Base-by-base conservation (phyloP, 768 basidiomycete species). In the Lactarius deliciosus region DNA sequence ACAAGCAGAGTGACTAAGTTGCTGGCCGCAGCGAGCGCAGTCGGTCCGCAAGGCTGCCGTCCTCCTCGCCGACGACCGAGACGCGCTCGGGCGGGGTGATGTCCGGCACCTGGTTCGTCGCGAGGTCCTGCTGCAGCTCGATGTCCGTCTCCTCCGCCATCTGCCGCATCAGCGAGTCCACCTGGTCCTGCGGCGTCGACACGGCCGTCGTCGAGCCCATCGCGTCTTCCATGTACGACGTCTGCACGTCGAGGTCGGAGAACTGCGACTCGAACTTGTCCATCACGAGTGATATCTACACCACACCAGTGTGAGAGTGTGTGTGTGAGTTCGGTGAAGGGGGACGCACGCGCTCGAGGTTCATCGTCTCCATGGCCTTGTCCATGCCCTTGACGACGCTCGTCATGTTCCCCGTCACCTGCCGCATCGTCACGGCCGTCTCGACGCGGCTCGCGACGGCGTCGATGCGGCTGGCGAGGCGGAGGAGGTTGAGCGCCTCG, bases 291-390 rank as follows among this genome's bases (percentile, higher is more conserved):
- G 97, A 96, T 74, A 99, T 98, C 96, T 98, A 2, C 1, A 32
- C 9, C 1, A 32, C 9, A 11, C 1, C 25, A 3, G 36, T 28
- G 20, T 15, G 40, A 20, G 36, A 57, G 60, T 45, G 38, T 60
- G 32, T 15, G 38, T 58, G 34, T 6, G 57, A 40, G 34, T 34
- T 25, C 9, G 32, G 32, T 9, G 34, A 11, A 36, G 47, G 28
- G 38, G 32, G 25, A 80, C 87, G 74, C 73, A 97, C 96, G 75
- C 90, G 84, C 73, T 99, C 97, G 64, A 98, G 85, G 80, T 99
- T 98, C 97, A 99, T 99, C 77, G 83, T 91, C 72, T 97, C 91
- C 97, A 99, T 98, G 5, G 97, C 97, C 75, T 90, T 92, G 76
- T 99, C 97, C 97, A 99, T 98, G 40, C 95, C 96, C 73, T 87